Evolutionary conservation across 2,329 filamentous ascomycete species (phyloP).

Genomic region (Geosmithia flava): DNA sequence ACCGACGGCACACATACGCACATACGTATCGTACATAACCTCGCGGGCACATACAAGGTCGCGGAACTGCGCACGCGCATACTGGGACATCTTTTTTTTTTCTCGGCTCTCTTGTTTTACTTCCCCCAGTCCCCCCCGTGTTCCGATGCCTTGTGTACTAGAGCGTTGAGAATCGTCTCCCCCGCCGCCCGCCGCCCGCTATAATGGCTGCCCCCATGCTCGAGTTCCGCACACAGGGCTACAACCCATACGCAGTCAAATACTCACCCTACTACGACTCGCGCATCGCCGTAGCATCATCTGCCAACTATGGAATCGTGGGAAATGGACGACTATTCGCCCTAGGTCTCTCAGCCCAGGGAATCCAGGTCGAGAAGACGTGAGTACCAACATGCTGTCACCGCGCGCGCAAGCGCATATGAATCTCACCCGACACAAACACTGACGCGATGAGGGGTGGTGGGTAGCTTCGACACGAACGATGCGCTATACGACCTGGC

Average conservation of each 20-base stretch:
- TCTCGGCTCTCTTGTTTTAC: neutral
- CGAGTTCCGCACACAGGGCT: conserved; percentile 86
- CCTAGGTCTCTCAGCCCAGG: conserved; percentile 68
- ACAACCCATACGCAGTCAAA: conserved; percentile 92
- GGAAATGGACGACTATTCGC: conserved; percentile 88
- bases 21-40: neutral
- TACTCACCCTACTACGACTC: conserved; percentile 98
- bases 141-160: neutral
- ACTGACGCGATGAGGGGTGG: neutral
- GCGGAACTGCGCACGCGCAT: neutral
- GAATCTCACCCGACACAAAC: neutral
- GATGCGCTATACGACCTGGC: conserved; percentile 90
- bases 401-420: neutral
- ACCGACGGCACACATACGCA: neutral
- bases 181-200: conserved; percentile 1
- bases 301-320: conserved; percentile 94
- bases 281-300: conserved; percentile 75
- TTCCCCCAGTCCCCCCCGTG: no score
- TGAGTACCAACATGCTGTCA: conserved; percentile 19
- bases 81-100: neutral
- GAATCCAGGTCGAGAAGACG: conserved; percentile 76
- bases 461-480: conserved; percentile 77
- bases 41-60: neutral
- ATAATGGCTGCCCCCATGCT: conserved; percentile 56
- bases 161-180: neutral